These are phyloP conservation scores for Rhynchosporium graminicola DNA, from an alignment of 2,329 filamentous ascomycete species.

Conservation along the genomic window DNA sequence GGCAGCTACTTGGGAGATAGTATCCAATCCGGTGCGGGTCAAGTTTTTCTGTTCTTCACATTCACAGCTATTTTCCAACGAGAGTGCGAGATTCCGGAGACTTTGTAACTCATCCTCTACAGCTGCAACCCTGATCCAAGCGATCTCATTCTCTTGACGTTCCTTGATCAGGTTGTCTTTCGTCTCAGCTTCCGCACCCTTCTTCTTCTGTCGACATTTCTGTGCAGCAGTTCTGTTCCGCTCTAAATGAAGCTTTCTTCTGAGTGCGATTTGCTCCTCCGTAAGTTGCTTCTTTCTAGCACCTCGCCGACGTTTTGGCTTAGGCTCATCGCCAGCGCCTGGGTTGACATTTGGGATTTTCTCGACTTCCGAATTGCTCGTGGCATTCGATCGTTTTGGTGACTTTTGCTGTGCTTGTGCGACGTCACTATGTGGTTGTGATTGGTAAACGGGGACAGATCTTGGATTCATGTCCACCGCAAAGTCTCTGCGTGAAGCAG, in stretches of 20 bases:
- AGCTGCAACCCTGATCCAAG: neutral
- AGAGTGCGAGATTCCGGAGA: neutral
- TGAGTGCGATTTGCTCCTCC: constrained; percentile 13
- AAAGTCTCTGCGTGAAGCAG: neutral
- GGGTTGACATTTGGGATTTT: neutral
- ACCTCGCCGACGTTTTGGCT: constrained; percentile 6
- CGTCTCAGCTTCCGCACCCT: neutral
- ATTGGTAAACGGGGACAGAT: neutral
- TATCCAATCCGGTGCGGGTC: neutral
- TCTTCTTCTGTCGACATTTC: constrained; percentile 71
- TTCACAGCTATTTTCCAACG: neutral
- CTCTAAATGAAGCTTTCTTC: constrained; percentile 53
- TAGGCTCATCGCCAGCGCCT: neutral
- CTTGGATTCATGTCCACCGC: neutral
- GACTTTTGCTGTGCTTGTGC: neutral
- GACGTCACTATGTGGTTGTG: neutral
- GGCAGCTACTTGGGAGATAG: neutral
- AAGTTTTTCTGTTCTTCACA: neutral
- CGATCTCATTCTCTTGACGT: neutral
- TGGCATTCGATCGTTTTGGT: neutral
- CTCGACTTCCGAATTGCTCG: neutral
- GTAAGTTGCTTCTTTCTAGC: constrained; percentile 17
- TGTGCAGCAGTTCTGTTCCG: constrained; percentile 72
- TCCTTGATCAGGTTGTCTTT: constrained; percentile 41
- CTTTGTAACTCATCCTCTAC: constrained; percentile 6